These are phyloP conservation scores for Darksidea phi DNA, from an alignment of 495 filamentous ascomycete species.

Conservation along the genomic window DNA sequence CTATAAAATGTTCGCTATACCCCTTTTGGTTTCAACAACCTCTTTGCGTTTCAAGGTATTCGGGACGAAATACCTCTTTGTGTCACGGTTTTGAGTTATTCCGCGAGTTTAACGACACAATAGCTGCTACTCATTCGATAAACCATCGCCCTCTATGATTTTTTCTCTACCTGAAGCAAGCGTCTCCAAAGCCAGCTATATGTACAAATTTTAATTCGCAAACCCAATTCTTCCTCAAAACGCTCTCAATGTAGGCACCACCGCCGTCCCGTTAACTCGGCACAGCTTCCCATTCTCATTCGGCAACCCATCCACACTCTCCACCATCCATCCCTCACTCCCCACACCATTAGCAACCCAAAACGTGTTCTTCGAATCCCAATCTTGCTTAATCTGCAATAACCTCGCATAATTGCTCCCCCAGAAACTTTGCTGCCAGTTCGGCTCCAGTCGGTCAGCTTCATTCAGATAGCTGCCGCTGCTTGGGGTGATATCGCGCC, in stretches of 20 bases:
- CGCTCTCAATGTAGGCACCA: neutral
- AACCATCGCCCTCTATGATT: too few species aligned
- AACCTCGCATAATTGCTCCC: conserved; percentile 24
- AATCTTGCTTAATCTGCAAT: conserved; percentile 22
- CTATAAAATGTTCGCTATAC: too few species aligned
- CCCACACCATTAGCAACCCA: conserved; percentile 28
- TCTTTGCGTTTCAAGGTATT: too few species aligned
- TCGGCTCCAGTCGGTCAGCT: conserved; percentile 29
- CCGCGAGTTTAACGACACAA: too few species aligned
- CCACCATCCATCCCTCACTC: conserved; percentile 26
- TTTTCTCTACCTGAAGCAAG: too few species aligned
- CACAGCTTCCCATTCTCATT: conserved; percentile 32
- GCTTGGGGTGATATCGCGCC: conserved; percentile 24
- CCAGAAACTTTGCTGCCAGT: conserved; percentile 32
- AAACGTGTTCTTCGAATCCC: conserved; percentile 19
- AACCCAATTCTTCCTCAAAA: too few species aligned
- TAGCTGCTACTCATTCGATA: too few species aligned
- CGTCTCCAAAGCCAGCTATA: too few species aligned
- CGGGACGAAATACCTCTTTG: too few species aligned
- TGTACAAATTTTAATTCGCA: too few species aligned
- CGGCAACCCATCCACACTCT: conserved; percentile 28
- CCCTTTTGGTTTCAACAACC: too few species aligned
- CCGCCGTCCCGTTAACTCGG: conserved; percentile 11
- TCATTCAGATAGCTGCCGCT: conserved; percentile 33
- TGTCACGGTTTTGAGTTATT: too few species aligned